These are phyloP conservation scores for Thermothelomyces thermophilus DNA, from an alignment of 2,329 filamentous ascomycete species.

Conservation along the genomic window DNA sequence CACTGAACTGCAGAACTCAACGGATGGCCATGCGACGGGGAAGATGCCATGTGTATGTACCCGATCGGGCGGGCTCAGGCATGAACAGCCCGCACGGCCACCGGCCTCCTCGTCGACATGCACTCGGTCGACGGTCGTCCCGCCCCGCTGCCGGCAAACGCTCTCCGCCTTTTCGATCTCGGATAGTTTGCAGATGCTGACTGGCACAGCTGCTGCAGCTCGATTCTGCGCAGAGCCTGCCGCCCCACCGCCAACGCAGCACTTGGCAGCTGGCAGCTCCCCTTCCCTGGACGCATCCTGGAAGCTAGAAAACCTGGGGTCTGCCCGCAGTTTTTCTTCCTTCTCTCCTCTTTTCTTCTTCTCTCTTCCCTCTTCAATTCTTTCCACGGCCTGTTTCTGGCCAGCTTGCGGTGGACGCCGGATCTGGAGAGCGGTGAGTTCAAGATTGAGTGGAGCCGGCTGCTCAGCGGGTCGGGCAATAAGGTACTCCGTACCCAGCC, in stretches of 20 bases:
- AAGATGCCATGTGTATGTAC: slow-evolving; percentile 1
- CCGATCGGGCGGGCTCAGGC: slow-evolving; percentile 1
- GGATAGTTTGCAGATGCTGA: background rate
- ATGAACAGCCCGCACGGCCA: background rate
- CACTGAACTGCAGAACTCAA: background rate
- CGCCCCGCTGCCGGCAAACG: background rate
- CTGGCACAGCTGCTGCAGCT: background rate
- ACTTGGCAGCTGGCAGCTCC: slow-evolving; percentile 12
- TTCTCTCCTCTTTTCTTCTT: background rate
- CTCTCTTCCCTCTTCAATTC: background rate
- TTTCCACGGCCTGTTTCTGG: slow-evolving; percentile 8
- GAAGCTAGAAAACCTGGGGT: slow-evolving; percentile 15
- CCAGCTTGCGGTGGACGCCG: slow-evolving; percentile 10
- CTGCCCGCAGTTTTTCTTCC: background rate
- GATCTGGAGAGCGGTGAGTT: slow-evolving; percentile 10
- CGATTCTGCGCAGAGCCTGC: slow-evolving; percentile 4
- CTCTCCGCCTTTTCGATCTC: slow-evolving; percentile 9
- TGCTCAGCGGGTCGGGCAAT: background rate
- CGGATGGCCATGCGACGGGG: background rate
- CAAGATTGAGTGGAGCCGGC: slow-evolving; percentile 6
- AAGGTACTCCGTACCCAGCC: too few species aligned
- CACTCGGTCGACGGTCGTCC: background rate
- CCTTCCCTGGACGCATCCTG: slow-evolving; percentile 7
- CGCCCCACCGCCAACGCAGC: slow-evolving; percentile 25
- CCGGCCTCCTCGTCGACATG: background rate